Percentiles rank a stretch among this genome's conserved stretches.
These are phyloP conservation scores for Tuber aestivum DNA, from an alignment of 495 filamentous ascomycete genomes.

Conservation along the genomic window DNA sequence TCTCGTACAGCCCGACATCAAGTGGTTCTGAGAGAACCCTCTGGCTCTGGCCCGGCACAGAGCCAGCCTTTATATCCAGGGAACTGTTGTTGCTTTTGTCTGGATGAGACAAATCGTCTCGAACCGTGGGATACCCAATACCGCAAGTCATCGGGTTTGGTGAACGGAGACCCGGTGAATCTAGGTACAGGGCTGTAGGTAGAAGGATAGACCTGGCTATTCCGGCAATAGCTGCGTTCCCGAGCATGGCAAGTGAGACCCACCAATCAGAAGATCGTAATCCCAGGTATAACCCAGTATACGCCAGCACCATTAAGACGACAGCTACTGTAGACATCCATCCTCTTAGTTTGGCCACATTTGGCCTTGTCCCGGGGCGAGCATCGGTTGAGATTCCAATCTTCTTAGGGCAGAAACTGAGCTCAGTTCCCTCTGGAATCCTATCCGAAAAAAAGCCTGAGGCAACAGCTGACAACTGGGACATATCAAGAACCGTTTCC, in stretches of 20 bases:
- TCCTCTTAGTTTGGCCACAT: not conserved
- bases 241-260: slow-evolving; percentile 18
- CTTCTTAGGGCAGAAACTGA: slow-evolving; percentile 4
- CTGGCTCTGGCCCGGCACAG: not conserved
- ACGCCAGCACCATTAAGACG: slow-evolving; percentile 18
- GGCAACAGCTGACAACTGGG: not conserved
- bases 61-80: not conserved
- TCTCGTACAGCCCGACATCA: not conserved
- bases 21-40: not conserved
- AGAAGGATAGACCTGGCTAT: slow-evolving; percentile 13
- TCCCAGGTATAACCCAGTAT: slow-evolving; percentile 21
- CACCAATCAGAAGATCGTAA: slow-evolving; percentile 24
- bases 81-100: not conserved
- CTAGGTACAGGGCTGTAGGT: slow-evolving; percentile 3
- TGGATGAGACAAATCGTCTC: not conserved
- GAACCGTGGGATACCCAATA: not conserved
- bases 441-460: slow-evolving; percentile 17
- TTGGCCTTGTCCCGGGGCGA: not conserved
- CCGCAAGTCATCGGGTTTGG: slow-evolving; percentile 11
- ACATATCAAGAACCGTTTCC: slow-evolving; percentile 4
- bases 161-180: not conserved
- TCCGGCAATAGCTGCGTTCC: not conserved
- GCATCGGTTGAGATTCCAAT: slow-evolving; percentile 8
- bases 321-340: not conserved
- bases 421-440: not conserved